phyloP scores from a whole-genome alignment of 352 stramenopile genomes.

The Albugo laibachii region DNA sequence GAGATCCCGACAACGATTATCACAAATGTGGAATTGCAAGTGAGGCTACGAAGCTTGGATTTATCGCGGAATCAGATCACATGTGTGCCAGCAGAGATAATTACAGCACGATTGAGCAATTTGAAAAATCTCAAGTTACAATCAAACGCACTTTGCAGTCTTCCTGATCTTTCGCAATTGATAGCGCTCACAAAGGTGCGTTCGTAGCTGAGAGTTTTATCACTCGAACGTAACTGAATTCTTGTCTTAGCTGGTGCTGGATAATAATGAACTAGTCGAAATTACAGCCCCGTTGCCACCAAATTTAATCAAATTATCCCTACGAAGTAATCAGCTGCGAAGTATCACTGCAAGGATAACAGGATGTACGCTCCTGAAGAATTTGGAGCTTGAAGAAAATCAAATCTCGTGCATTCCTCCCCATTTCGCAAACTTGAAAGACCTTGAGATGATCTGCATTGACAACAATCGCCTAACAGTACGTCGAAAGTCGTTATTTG shows the following conservation, averaged over 20 bases:
- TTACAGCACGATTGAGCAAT: conserved; percentile 10
- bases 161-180: conserved; percentile 48
- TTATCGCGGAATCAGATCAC: conserved; percentile 42
- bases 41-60: conserved; percentile 38
- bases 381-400: conserved; percentile 57
- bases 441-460: conserved; percentile 45
- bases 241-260: conserved; percentile 31
- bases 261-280: conserved; percentile 34
- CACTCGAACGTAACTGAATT: neutral
- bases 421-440: conserved; percentile 19
- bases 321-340: conserved; percentile 34
- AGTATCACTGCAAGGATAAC: conserved; percentile 24
- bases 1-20: conserved; percentile 15
- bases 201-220: neutral
- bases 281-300: conserved; percentile 34
- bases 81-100: conserved; percentile 22
- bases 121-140: conserved; percentile 63
- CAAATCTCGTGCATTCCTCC: conserved; percentile 18
- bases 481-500: too few species aligned
- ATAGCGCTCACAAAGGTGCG: conserved; percentile 44
- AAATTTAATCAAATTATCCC: conserved; percentile 55
- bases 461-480: conserved; percentile 29
- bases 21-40: conserved; percentile 24
- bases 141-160: conserved; percentile 24
- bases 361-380: conserved; percentile 26